phyloP scores from a whole-genome alignment of 1,139 yeast species.

The Chernovozyma sophiae-reginae region DNA sequence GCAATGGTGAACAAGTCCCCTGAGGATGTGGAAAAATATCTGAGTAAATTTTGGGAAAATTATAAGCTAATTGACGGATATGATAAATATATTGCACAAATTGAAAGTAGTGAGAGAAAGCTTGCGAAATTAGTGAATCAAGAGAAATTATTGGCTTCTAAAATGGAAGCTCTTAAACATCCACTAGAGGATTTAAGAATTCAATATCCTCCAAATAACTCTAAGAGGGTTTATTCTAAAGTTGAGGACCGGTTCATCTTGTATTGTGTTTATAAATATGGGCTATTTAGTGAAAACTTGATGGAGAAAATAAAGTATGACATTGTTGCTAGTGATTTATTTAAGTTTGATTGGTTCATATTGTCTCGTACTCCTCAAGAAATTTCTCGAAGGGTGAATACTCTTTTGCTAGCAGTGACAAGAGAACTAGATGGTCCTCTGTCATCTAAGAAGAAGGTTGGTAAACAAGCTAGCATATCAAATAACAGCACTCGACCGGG shows the following conservation, averaged over 20 bases:
- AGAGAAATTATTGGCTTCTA: slow-evolving; percentile 58
- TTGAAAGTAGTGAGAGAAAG: slow-evolving; percentile 85
- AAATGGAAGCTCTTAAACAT: slow-evolving; percentile 58
- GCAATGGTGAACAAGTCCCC: slow-evolving; percentile 56
- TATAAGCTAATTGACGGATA: slow-evolving; percentile 75
- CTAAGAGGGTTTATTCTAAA: slow-evolving; percentile 79
- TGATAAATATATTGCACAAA: slow-evolving; percentile 80
- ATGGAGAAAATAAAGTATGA: slow-evolving; percentile 77
- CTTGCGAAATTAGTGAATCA: slow-evolving; percentile 61
- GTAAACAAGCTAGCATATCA: slow-evolving; percentile 17
- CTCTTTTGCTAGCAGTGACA: slow-evolving; percentile 71
- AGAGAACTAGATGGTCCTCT: slow-evolving; percentile 75
- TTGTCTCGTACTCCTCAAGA: slow-evolving; percentile 83
- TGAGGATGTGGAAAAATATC: slow-evolving; percentile 67
- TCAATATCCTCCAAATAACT: slow-evolving; percentile 88
- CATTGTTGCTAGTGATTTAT: slow-evolving; percentile 65
- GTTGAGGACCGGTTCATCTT: slow-evolving; percentile 83
- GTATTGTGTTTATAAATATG: slow-evolving; percentile 69
- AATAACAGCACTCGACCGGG: slow-evolving; percentile 30
- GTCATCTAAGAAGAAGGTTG: slow-evolving; percentile 35
- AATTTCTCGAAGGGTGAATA: slow-evolving; percentile 73
- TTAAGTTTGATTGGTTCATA: slow-evolving; percentile 88
- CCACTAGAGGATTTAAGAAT: slow-evolving; percentile 76
- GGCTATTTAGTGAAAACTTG: slow-evolving; percentile 65
- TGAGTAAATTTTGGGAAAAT: slow-evolving; percentile 70